Percentiles rank a stretch among this genome's conserved stretches.
phyloP scores from a whole-genome alignment of 805 yeast genomes.

The Lachancea sp. region DNA sequence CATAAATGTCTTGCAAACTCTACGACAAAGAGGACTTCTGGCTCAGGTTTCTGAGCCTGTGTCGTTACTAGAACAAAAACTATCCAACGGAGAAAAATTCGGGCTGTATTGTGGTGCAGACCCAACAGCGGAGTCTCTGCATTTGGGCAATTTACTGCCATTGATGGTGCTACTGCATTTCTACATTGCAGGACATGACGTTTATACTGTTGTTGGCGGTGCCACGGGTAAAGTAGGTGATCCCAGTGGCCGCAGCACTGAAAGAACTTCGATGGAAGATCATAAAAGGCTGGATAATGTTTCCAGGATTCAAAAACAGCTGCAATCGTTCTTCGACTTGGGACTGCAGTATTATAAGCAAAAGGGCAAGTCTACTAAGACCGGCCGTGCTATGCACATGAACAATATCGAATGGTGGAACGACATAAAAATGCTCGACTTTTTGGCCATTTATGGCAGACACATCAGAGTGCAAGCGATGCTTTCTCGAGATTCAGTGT shows the following conservation, averaged over 20 bases:
- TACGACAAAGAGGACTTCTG: conserved; percentile 25
- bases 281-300: conserved; percentile 52
- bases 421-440: conserved; percentile 65
- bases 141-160: conserved; percentile 86
- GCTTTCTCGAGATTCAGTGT: conserved; percentile 85
- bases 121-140: conserved; percentile 86
- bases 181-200: conserved; percentile 73
- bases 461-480: conserved; percentile 77
- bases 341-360: conserved; percentile 57
- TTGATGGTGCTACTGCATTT: conserved; percentile 80
- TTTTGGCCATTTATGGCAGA: conserved; percentile 68
- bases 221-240: conserved; percentile 97
- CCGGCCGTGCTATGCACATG: conserved; percentile 40
- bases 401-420: conserved; percentile 89
- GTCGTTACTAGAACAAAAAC: conserved; percentile 9
- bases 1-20: conserved; percentile 12
- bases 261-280: conserved; percentile 55
- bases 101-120: conserved; percentile 91
- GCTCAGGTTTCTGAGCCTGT: conserved; percentile 30
- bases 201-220: conserved; percentile 84
- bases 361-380: conserved; percentile 26
- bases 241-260: conserved; percentile 86
- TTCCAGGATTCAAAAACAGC: conserved; percentile 51
- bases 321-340: conserved; percentile 50
- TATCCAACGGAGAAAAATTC: conserved; percentile 31